Conservation (phyloP, 2,329 filamentous ascomycete genomes). For the Pseudogymnoascus sp. region DNA sequence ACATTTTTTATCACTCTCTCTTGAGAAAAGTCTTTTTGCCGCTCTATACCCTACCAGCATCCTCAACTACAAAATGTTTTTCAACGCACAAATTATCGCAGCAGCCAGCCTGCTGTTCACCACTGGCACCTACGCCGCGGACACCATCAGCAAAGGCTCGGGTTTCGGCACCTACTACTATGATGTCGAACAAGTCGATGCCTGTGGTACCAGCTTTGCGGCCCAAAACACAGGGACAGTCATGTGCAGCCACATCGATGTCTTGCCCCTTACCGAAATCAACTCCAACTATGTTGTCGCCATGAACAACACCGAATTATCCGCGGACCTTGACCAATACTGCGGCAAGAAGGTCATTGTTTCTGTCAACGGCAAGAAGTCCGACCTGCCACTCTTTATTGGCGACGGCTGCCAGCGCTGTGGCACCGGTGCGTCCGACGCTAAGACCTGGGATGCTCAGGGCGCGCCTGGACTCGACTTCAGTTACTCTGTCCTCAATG, state of each 20-base stretch:
- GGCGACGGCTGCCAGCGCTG: background rate
- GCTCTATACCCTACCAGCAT: background rate
- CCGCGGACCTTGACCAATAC: background rate
- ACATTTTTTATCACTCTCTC: background rate
- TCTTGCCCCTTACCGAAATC: background rate
- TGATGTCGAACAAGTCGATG: background rate
- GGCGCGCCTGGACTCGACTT: background rate
- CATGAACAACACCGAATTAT: background rate
- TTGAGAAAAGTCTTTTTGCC: background rate
- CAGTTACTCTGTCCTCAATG: background rate
- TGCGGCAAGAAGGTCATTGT: background rate
- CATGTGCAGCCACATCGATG: background rate
- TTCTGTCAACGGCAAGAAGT: background rate
- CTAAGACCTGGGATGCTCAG: background rate
- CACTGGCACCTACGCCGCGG: background rate
- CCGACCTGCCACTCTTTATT: background rate
- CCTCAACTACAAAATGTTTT: background rate
- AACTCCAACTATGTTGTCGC: background rate
- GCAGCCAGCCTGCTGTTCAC: background rate
- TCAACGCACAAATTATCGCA: background rate
- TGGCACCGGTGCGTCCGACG: background rate
- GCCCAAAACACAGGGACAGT: background rate
- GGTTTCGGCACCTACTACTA: constrained; percentile 1
- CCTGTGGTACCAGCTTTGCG: constrained; percentile 1
- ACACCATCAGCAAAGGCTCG: background rate